These are phyloP conservation scores for Wallacemonas sp. DNA, from an alignment of 208 protist species.

Conservation along the genomic window DNA sequence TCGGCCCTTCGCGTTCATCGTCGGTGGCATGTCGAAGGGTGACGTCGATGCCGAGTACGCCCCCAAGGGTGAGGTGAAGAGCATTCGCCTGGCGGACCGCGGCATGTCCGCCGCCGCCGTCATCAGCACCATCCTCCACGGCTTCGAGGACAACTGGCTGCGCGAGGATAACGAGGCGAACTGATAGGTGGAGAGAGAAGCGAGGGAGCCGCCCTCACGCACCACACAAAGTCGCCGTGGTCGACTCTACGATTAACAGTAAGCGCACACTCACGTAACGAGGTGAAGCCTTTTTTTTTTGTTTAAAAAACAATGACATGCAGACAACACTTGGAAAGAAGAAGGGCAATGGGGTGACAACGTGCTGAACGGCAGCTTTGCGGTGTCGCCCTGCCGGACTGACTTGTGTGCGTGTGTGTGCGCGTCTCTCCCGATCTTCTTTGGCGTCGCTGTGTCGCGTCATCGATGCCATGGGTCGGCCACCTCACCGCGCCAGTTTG, in stretches of 20 bases:
- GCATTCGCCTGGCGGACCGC: conserved; percentile 65
- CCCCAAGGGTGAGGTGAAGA: conserved; percentile 46
- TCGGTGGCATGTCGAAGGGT: conserved; percentile 86
- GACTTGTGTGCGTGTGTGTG: too few relatives aligned
- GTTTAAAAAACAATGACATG: neutral
- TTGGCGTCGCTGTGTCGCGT: too few relatives aligned
- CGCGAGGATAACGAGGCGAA: conserved; percentile 70
- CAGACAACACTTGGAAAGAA: too few relatives aligned
- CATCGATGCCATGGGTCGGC: too few relatives aligned
- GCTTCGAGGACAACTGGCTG: conserved; percentile 87
- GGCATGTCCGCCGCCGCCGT: conserved; percentile 85
- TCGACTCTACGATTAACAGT: neutral
- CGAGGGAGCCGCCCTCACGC: too few relatives aligned
- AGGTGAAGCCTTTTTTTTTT: neutral
- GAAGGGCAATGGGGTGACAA: too few relatives aligned
- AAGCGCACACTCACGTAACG: too few relatives aligned
- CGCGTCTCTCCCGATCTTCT: too few relatives aligned
- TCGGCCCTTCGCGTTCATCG: conserved; percentile 80
- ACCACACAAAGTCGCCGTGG: too few relatives aligned
- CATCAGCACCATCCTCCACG: conserved; percentile 63
- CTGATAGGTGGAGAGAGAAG: neutral
- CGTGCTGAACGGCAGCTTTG: too few relatives aligned
- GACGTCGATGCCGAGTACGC: conserved; percentile 78
- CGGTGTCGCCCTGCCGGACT: too few relatives aligned
- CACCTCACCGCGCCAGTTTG: too few relatives aligned